Percentiles rank a stretch among this genome's conserved stretches.
phyloP scores from a whole-genome alignment of 2,329 filamentous ascomycete species.

The Botryotinia narcissicola region DNA sequence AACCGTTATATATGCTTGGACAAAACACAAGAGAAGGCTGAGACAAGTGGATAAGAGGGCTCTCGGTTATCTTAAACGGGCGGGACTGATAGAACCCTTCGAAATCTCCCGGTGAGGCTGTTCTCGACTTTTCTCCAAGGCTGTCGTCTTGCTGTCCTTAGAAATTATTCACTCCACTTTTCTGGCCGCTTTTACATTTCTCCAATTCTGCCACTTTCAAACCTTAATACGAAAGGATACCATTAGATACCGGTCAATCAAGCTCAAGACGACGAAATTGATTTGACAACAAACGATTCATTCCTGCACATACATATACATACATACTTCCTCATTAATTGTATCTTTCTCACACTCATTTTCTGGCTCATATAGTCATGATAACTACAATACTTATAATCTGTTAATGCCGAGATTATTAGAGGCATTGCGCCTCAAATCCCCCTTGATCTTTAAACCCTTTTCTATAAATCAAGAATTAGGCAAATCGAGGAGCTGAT shows the following conservation, averaged over 20 bases:
- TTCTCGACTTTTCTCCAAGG: neutral
- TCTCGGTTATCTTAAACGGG: conserved; percentile 8
- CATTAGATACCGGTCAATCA: conserved; percentile 2
- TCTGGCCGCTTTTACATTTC: conserved; percentile 18
- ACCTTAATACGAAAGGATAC: conserved; percentile 6
- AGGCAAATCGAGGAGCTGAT: conserved; percentile 18
- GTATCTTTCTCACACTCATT: neutral
- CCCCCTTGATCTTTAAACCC: conserved; percentile 22
- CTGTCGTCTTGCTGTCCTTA: neutral
- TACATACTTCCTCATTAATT: neutral
- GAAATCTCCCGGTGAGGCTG: neutral
- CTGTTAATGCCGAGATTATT: conserved; percentile 38
- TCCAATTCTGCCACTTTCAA: conserved; percentile 8
- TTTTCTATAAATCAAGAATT: conserved; percentile 20
- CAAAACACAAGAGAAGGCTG: neutral
- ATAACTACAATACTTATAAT: conserved; percentile 22
- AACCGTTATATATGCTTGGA: neutral
- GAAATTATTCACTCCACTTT: conserved; percentile 10
- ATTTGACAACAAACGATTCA: conserved; percentile 1
- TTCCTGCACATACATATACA: neutral
- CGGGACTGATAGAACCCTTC: neutral
- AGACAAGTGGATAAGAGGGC: neutral
- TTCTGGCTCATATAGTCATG: conserved; percentile 31
- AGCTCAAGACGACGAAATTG: conserved; percentile 5
- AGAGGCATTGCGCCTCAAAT: conserved; percentile 38